Evolutionary conservation across 768 basidiomycete species (phyloP).

Genomic region (Lactarius quietus): DNA sequence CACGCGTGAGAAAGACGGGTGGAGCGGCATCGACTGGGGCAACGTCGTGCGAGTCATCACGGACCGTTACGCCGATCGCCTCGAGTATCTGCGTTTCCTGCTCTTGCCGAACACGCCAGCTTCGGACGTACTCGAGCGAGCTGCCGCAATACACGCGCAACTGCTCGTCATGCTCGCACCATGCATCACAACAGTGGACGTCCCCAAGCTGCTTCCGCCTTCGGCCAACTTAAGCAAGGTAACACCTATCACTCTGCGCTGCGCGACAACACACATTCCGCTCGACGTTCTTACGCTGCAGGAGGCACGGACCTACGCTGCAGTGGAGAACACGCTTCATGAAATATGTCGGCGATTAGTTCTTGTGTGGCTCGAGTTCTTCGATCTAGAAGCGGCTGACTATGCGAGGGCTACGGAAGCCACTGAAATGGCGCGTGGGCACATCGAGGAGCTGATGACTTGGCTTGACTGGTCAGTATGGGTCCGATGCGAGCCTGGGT

Average conservation of each 20-base stretch:
- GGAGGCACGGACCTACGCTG: constrained; percentile 17
- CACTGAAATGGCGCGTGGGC: neutral
- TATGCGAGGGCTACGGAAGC: neutral
- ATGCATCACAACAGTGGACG: constrained; percentile 28
- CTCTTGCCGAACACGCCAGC: constrained; percentile 30
- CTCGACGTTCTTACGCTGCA: constrained; percentile 19
- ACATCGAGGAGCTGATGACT: constrained; percentile 22
- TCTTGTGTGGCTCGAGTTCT: constrained; percentile 23
- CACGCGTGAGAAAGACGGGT: constrained; percentile 11
- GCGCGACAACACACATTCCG: constrained; percentile 19
- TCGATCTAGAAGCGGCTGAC: constrained; percentile 23
- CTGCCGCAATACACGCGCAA: constrained; percentile 5
- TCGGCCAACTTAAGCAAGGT: constrained; percentile 18
- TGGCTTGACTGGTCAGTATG: constrained; percentile 29
- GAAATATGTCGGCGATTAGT: constrained; percentile 24
- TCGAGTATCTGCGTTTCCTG: constrained; percentile 40
- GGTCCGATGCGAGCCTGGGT: constrained; percentile 24
- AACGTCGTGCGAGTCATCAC: constrained; percentile 38
- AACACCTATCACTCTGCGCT: constrained; percentile 20
- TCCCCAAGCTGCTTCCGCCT: constrained; percentile 2
- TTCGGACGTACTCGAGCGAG: constrained; percentile 7
- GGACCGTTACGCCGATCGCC: constrained; percentile 41
- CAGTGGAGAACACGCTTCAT: constrained; percentile 13
- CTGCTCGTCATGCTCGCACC: constrained; percentile 30
- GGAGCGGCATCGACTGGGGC: constrained; percentile 43